phyloP scores from a whole-genome alignment of 495 filamentous ascomycete genomes.

The Letharia columbiana region DNA sequence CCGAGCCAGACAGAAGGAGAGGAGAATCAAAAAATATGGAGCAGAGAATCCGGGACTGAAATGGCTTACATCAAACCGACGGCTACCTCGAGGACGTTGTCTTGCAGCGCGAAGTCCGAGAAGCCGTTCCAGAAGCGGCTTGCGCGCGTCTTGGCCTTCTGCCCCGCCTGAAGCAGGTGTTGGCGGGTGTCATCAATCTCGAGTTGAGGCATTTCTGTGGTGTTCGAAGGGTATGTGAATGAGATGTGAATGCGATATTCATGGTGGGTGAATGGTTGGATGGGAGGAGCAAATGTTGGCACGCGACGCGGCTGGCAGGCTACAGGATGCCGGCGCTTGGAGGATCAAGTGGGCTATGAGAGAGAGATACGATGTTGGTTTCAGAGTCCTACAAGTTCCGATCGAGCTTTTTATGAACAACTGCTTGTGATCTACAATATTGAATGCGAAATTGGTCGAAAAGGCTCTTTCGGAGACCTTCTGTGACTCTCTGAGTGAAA shows the following conservation, averaged over 20 bases:
- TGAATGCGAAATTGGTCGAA: not conserved
- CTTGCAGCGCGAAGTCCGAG: conserved; percentile 60
- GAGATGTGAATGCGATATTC: not conserved
- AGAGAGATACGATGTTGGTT: not conserved
- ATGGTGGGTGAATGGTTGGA: not conserved
- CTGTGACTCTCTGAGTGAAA: not conserved
- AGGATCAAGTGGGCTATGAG: not conserved
- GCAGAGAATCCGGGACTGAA: not conserved
- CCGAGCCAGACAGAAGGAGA: too few species aligned
- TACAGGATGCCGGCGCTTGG: not conserved
- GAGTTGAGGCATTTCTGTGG: conserved; percentile 18
- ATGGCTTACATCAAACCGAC: conserved; percentile 57
- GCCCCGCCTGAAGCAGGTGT: conserved; percentile 29
- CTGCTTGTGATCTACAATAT: not conserved
- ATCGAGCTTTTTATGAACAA: not conserved
- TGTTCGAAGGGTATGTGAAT: not conserved
- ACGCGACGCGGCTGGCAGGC: not conserved
- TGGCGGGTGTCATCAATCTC: conserved; percentile 21
- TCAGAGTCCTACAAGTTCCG: not conserved
- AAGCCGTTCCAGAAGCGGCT: conserved; percentile 51
- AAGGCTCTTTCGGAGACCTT: not conserved
- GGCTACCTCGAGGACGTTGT: conserved; percentile 69
- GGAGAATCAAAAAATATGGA: not conserved
- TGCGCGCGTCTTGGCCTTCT: conserved; percentile 32
- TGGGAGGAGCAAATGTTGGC: not conserved